Conservation (phyloP, 2,329 filamentous ascomycete species). For the Fusarium liriodendri region DNA sequence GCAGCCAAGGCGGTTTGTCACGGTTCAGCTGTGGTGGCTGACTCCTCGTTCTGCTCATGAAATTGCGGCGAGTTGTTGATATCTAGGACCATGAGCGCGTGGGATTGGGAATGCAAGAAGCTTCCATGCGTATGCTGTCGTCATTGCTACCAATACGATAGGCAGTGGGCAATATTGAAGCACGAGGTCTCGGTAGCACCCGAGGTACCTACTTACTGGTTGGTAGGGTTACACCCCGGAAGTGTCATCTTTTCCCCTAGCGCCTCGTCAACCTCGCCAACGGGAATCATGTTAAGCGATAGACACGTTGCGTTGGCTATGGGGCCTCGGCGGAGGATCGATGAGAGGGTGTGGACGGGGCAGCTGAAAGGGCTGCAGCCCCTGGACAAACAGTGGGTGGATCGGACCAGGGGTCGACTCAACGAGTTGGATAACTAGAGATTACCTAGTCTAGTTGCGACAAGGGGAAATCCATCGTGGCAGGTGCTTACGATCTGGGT, state of each 20-base stretch:
- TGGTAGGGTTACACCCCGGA: background rate
- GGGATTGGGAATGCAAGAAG: background rate
- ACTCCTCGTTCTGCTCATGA: background rate
- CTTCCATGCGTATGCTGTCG: background rate
- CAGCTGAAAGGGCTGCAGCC: background rate
- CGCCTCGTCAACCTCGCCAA: conserved; percentile 9
- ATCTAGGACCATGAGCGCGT: background rate
- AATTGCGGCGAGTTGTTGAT: background rate
- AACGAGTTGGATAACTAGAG: background rate
- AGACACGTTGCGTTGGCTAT: conserved; percentile 1
- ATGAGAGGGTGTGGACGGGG: background rate
- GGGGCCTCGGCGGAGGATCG: background rate
- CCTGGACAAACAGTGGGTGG: background rate
- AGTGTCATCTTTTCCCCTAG: conserved; percentile 2
- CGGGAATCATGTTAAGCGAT: conserved; percentile 11
- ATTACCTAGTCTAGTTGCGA: background rate
- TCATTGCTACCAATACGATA: conserved; percentile 4
- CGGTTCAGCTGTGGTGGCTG: background rate
- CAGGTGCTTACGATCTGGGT: background rate
- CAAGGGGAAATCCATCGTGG: background rate
- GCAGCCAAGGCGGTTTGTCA: background rate
- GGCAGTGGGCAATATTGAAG: background rate
- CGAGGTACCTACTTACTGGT: background rate
- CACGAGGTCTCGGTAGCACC: background rate
- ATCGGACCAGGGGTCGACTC: background rate